Percentiles rank a stretch among this genome's conserved stretches.
Evolutionary conservation across 805 yeast species (phyloP).

Genomic region (Candida vartiovaarae): DNA sequence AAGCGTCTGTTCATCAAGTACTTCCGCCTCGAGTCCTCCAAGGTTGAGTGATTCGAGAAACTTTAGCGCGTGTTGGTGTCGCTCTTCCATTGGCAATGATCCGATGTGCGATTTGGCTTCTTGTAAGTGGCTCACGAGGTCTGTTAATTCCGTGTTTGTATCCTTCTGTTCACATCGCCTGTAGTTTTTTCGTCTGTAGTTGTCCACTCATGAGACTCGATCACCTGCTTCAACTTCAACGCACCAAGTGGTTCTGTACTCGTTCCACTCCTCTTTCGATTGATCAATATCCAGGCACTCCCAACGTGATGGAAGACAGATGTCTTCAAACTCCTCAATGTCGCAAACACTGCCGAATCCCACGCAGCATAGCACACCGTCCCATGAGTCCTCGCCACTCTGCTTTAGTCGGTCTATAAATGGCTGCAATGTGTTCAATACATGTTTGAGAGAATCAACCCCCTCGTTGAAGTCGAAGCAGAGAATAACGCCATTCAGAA

Average conservation of each 20-base stretch:
- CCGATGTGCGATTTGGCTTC: conserved; percentile 7
- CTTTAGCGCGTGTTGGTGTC: conserved; percentile 8
- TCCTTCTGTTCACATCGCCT: neutral
- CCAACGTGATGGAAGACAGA: conserved; percentile 28
- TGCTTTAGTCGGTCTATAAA: neutral
- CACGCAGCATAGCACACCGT: conserved; percentile 19
- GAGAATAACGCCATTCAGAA: conserved; percentile 23
- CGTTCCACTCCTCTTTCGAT: conserved; percentile 30
- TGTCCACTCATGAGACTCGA: conserved; percentile 45
- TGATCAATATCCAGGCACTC: conserved; percentile 34
- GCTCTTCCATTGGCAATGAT: conserved; percentile 2
- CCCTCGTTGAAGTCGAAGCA: conserved; percentile 8
- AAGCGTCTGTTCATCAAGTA: conserved; percentile 13
- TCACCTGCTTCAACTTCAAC: conserved; percentile 36
- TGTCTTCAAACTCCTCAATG: conserved; percentile 30
- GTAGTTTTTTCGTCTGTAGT: neutral
- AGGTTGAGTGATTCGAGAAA: conserved; percentile 12
- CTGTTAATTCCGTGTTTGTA: conserved; percentile 6
- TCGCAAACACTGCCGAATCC: conserved; percentile 23
- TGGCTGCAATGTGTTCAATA: neutral
- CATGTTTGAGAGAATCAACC: neutral
- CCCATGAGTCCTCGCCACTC: conserved; percentile 4
- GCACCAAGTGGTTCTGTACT: conserved; percentile 35
- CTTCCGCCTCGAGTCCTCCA: conserved; percentile 2
- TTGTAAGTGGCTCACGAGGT: conserved; percentile 4